Base-by-base conservation (phyloP, 345 rosid species). In the Trapa incisa region DNA sequence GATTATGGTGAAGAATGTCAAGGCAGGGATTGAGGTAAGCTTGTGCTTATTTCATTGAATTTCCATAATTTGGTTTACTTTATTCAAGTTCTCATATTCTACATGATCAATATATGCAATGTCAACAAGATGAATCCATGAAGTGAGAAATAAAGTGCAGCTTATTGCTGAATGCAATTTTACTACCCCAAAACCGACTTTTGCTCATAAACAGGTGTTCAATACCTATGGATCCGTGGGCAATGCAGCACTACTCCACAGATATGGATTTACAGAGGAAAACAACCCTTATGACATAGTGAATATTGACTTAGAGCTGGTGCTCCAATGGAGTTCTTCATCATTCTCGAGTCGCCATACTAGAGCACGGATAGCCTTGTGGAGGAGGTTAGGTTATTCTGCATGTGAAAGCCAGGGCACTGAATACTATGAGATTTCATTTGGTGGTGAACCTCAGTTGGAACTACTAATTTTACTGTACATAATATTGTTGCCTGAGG, bases 211-310 rank as follows among this genome's bases (percentile, higher is more conserved):
- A 35, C 63, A 92, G 98, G 87, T 89, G 52, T 92, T 81, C 73
- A 92, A 92, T 73, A 89, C 98, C 32, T 92, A 92, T 45, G 98
- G 98, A 14, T 73, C 71, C 58, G 16, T 77, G 68, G 96, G 98
- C 52, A 92, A 89, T 72, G 98, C 98, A 68, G 95, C 92, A 58
- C 79, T 92, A 83, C 89, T 92, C 58, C 95, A 92, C 69, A 87
- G 96, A 67, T 92, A 92, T 43, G 98, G 98, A 42, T 92, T 92
- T 74, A 83, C 98, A 14, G 98, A 92, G 80, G 79, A 72, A 6
- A 74, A 83, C 67, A 92, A 92, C 68, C 83, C 80, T 6, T 92
- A 73, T 65, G 87, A 85, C 73, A 89, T 92, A 37, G 86, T 92
- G 65, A 92, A 89, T 71, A 92, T 92, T 33, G 98, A 92, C 70